Conservation (phyloP, 345 rosid genomes). For the Cardiospermum halicacabum region DNA sequence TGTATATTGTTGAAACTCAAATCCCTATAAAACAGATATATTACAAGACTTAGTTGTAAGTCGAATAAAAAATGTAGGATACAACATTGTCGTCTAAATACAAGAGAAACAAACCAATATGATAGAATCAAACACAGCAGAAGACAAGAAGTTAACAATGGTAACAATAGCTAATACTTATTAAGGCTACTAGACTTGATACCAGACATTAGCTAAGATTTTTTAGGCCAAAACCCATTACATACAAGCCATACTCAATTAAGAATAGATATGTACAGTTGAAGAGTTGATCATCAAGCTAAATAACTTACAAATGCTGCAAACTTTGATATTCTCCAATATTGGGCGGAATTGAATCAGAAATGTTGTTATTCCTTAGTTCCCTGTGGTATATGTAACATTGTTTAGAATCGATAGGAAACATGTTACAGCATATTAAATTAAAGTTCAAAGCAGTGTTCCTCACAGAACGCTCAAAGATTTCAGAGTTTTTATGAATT, state of each 20-base stretch:
- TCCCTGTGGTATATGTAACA: conserved; percentile 30
- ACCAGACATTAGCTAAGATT: not conserved
- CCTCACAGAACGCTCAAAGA: conserved; percentile 46
- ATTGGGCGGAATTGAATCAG: conserved; percentile 50
- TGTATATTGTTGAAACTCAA: conserved; percentile 52
- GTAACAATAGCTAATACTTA: too few relatives aligned
- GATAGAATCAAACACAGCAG: too few relatives aligned
- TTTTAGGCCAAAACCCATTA: not conserved
- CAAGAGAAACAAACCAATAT: too few relatives aligned
- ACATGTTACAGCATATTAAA: not conserved
- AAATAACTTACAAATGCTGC: conserved; percentile 50
- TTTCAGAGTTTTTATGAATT: conserved; percentile 45
- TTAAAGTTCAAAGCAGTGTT: conserved; percentile 1
- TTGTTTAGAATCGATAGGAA: not conserved
- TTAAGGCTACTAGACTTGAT: too few relatives aligned
- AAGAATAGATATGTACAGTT: not conserved
- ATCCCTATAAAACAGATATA: conserved; percentile 33
- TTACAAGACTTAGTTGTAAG: not conserved
- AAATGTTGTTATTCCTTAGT: conserved; percentile 47
- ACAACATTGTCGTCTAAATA: not conserved
- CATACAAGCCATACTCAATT: not conserved
- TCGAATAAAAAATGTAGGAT: not conserved
- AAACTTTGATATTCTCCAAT: conserved; percentile 46
- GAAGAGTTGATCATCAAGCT: not conserved
- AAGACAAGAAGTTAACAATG: too few relatives aligned